A percentile compares a stretch with the other conserved stretches of the same genome.
Conservation (phyloP, 176 grass and related monocot species). For the Luzula sylvatica region DNA sequence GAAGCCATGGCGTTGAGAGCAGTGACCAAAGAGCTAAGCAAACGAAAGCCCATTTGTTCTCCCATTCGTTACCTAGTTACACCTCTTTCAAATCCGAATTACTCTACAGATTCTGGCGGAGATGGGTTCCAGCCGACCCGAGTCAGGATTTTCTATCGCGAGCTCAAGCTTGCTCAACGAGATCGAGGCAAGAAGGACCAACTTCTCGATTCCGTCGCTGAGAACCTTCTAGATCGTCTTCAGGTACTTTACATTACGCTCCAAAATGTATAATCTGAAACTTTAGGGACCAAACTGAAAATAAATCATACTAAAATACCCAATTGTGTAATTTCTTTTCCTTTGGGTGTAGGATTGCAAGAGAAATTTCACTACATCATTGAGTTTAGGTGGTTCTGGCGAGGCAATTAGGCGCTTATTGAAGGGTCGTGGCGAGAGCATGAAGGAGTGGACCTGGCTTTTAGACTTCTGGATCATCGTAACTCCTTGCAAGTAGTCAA, state of each 20-base stretch:
- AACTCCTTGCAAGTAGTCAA: too few species aligned
- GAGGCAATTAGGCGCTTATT: conserved; percentile 56
- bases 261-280: not conserved
- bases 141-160: conserved; percentile 83
- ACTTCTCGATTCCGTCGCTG: conserved; percentile 41
- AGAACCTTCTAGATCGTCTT: conserved; percentile 83
- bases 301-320: too few species aligned
- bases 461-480: too few species aligned
- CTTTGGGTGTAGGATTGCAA: conserved; percentile 57
- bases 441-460: too few species aligned
- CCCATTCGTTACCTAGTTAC: not conserved
- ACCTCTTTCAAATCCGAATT: not conserved
- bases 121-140: too few species aligned
- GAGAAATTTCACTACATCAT: conserved; percentile 58
- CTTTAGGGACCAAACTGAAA: not conserved
- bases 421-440: conserved; percentile 60
- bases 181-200: conserved; percentile 44
- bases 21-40: too few species aligned
- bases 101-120: conserved; percentile 22
- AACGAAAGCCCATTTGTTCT: not conserved
- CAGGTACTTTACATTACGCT: conserved; percentile 20
- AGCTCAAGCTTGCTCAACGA: conserved; percentile 70
- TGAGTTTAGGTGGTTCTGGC: conserved; percentile 67
- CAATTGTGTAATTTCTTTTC: not conserved
- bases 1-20: too few species aligned